These are phyloP conservation scores for Diphasiastrum complanatum DNA, from an alignment of 83 land plant species.

Conservation along the genomic window DNA sequence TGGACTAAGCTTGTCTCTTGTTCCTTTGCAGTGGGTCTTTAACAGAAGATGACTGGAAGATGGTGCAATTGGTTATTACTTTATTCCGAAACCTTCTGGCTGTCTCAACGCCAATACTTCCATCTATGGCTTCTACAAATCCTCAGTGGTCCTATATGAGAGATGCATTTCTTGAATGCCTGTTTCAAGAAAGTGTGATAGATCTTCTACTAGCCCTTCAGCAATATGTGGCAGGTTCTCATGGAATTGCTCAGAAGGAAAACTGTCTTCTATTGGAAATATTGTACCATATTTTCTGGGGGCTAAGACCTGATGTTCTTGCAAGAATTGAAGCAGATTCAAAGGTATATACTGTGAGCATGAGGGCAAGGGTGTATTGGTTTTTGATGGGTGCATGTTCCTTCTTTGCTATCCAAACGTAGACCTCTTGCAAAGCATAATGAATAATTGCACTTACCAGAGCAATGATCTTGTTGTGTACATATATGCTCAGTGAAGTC, in stretches of 20 bases:
- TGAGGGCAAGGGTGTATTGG: too few relatives aligned
- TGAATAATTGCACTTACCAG: too few relatives aligned
- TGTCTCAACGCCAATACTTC: constrained; percentile 45
- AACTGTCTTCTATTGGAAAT: constrained; percentile 73
- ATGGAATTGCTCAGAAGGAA: constrained; percentile 54
- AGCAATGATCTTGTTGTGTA: too few relatives aligned
- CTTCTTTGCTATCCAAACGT: neutral
- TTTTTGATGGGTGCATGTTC: neutral
- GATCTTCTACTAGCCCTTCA: constrained; percentile 74
- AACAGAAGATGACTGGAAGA: constrained; percentile 89
- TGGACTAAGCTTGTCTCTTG: neutral
- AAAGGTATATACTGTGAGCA: constrained; percentile 51
- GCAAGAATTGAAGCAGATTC: constrained; percentile 30
- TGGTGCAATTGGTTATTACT: constrained; percentile 87
- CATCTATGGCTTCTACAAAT: constrained; percentile 42
- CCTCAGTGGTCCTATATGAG: constrained; percentile 45
- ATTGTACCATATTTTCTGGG: constrained; percentile 65
- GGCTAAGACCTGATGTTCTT: constrained; percentile 70
- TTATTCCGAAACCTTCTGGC: constrained; percentile 83
- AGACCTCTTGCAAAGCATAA: too few relatives aligned
- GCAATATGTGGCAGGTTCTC: constrained; percentile 57
- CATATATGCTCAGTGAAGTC: too few relatives aligned
- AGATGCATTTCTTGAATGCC: constrained; percentile 63
- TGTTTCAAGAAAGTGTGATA: constrained; percentile 87
- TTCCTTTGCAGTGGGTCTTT: constrained; percentile 45